Percentiles rank a stretch among this genome's conserved stretches.
Conservation (phyloP, 257 asterid species). For the Cordia subcordata region DNA sequence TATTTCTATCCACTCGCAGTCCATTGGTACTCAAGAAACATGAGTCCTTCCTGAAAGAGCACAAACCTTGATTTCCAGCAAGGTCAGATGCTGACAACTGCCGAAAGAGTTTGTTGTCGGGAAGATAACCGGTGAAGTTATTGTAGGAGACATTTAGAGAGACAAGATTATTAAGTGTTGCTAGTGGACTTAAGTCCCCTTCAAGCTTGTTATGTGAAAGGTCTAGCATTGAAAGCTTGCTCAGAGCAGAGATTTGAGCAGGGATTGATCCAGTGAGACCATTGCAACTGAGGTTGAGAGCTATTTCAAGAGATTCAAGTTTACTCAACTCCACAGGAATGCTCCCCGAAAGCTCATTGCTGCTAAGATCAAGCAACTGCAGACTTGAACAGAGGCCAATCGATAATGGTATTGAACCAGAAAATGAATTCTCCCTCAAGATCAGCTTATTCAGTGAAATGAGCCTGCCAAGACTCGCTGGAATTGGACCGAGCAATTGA, state of each 20-base stretch:
- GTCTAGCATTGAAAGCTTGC: slow-evolving; percentile 37
- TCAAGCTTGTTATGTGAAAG: slow-evolving; percentile 33
- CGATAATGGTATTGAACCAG: slow-evolving; percentile 40
- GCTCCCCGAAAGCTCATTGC: slow-evolving; percentile 30
- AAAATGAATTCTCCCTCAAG: slow-evolving; percentile 27
- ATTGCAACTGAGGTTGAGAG: slow-evolving; percentile 40
- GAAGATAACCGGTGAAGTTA: slow-evolving; percentile 39
- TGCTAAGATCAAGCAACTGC: slow-evolving; percentile 42
- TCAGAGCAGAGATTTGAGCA: slow-evolving; percentile 30
- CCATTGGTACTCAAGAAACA: slow-evolving; percentile 22
- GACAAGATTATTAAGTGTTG: slow-evolving; percentile 30
- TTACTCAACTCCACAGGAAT: slow-evolving; percentile 37
- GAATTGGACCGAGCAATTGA: slow-evolving; percentile 32
- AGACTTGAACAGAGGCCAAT: slow-evolving; percentile 39
- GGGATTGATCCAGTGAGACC: slow-evolving; percentile 36
- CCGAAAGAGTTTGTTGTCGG: slow-evolving; percentile 39
- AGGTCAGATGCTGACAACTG: slow-evolving; percentile 32
- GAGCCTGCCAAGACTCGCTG: slow-evolving; percentile 33
- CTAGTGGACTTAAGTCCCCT: slow-evolving; percentile 33
- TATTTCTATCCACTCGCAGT: slow-evolving; percentile 5
- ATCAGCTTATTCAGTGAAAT: slow-evolving; percentile 37
- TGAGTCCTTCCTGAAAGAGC: slow-evolving; percentile 22
- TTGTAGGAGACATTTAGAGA: slow-evolving; percentile 34
- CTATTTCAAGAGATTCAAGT: slow-evolving; percentile 38
- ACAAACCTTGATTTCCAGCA: slow-evolving; percentile 34